Base-by-base conservation (phyloP, 352 stramenopile genomes). In the Phytophthora nicotianae region DNA sequence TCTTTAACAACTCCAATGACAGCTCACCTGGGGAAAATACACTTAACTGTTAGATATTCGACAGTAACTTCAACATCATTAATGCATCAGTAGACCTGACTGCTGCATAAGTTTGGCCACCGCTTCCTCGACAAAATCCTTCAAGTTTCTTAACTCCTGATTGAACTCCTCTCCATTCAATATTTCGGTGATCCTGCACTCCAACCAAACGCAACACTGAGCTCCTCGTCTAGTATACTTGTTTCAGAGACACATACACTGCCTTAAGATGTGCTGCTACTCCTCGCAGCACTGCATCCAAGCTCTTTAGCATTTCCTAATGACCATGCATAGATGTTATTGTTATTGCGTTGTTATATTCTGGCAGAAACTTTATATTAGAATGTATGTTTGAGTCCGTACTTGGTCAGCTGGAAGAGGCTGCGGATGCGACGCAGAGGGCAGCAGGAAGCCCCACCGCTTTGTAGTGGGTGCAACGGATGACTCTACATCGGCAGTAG, bases 211-310 rank as follows among this genome's bases (percentile, higher is more conserved):
- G 27, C 26, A 26, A 11, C 17, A 26, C 21, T 11, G 10, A 52
- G 16, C 6, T 41, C n/a, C 27, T 29, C 23, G 24, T 20, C 24
- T 50, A 33, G 21, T 35, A 35, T 19, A 8, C 26, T 16, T 9
- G 5, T 20, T 20, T 16, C 29, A 52, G 46, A 41, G 33, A 11
- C 20, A 83, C 80, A 49, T 66, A 90, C 81, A 77, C 71, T 23
- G 72, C 64, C 68, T 88, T 86, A 21, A 86, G 73, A 38, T 76
- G 76, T 3, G 60, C 29, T 3, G 74, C 71, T 3, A 86, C 58
- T 17, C 88, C 79, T 29, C 76, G 77, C 61, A 89, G 61, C 10
- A 82, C 58, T 43, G 75, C 69, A 27, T 90, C 77, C 8, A 92
- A 32, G 26, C 75, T 83, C 43, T 85, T 78, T n/a, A 78, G 63